Evolutionary conservation across 805 yeast species (phyloP).

Genomic region (Candida xiaguanensis): DNA sequence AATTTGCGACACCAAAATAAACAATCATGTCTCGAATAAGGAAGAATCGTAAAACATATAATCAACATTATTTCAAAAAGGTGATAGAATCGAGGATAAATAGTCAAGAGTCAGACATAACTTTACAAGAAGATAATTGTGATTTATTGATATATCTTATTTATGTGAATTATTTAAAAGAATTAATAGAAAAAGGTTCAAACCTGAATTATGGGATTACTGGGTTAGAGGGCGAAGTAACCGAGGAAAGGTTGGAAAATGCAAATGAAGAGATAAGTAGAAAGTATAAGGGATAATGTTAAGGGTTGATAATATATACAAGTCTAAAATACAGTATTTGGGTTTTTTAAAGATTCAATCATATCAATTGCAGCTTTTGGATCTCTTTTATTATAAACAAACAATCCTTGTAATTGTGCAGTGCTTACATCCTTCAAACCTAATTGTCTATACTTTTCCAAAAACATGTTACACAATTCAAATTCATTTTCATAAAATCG

Average conservation of each 20-base stretch:
- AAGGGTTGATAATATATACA: slow-evolving; percentile 8
- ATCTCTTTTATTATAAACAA: slow-evolving; percentile 84
- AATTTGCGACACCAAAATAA: not conserved
- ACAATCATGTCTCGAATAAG: slow-evolving; percentile 7
- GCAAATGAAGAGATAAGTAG: slow-evolving; percentile 30
- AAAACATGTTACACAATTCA: slow-evolving; percentile 51
- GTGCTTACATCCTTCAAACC: slow-evolving; percentile 62
- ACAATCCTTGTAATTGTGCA: slow-evolving; percentile 92
- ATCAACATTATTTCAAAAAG: slow-evolving; percentile 12
- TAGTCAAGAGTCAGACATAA: slow-evolving; percentile 16
- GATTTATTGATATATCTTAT: slow-evolving; percentile 45
- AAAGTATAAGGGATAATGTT: slow-evolving; percentile 34
- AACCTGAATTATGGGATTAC: slow-evolving; percentile 29
- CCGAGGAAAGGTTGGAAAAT: slow-evolving; percentile 37
- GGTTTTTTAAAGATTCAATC: slow-evolving; percentile 45
- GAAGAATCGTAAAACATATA: slow-evolving; percentile 14
- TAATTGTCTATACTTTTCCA: slow-evolving; percentile 44
- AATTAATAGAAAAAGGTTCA: slow-evolving; percentile 37
- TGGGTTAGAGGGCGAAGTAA: slow-evolving; percentile 29
- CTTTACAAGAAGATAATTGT: slow-evolving; percentile 34
- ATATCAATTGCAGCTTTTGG: slow-evolving; percentile 73
- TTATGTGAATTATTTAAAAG: slow-evolving; percentile 44
- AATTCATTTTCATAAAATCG: slow-evolving; percentile 71
- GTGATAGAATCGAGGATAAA: slow-evolving; percentile 9
- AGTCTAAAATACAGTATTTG: slow-evolving; percentile 19